Base-by-base conservation (phyloP, 345 rosid genomes). In the Populus euphratica region DNA sequence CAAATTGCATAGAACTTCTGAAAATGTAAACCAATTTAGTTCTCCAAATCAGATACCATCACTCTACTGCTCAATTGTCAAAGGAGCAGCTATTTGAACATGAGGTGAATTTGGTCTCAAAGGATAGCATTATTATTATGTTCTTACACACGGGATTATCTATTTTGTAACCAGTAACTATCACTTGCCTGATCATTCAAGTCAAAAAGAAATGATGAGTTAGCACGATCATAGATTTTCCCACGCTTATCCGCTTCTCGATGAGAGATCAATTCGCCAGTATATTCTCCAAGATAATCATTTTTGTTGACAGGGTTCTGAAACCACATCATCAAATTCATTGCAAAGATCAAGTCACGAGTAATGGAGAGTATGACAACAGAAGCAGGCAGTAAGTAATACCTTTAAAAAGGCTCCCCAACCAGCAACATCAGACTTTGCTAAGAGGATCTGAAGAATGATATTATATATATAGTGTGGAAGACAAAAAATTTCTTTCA, bases 351-450 rank as follows among this genome's bases (percentile, higher is more conserved):
- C 54, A 65, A 68, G 74, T 49, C 67, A 29, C 33, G 73, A 27
- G 67, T 67, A 16, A 18, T 67, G 44, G 25, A 69, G 52, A 43
- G 3, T 54, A 62, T 9, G 36, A 39, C 54, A 43, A 41, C 31
- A 11, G 13, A 63, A 23, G 73, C 52, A 79, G 35, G 73, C 59
- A 76, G 36, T 31, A 56, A 43, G 36, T 36, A 56, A 43, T 85
- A 93, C 99, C 98, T 96, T 96, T 21, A 96, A 86, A 81, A 93
- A 96, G 76, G 99, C 99, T 80, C 99, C 98, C 99, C 99, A 96
- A 66, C 99, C 99, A 59, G 99, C 96, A 81, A 96, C 90, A 68
- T 93, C 95, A 72, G 99, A 96, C 79, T 90, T 93, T 44, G 91
- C 93, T 88, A 93, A 79, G 73, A 96, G 94, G 79, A 93, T 92